Conservation (phyloP, 192 early-diverging fungal genomes). For the Cetraspora pellucida region DNA sequence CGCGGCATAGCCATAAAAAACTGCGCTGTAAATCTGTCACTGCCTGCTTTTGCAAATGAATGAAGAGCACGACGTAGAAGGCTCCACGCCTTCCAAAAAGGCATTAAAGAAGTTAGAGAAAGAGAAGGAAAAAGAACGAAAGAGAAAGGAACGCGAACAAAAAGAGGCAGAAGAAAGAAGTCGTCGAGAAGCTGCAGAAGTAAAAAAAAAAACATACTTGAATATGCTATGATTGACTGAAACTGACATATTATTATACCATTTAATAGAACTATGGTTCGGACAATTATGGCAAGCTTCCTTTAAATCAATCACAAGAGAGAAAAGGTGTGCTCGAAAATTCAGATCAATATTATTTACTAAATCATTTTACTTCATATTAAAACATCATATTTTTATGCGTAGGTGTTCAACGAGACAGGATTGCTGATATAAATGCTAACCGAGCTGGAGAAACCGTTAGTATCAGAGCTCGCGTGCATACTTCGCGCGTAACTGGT, state of each 20-base stretch:
- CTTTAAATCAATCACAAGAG: conserved; percentile 83
- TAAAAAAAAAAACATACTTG: no score
- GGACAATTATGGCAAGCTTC: conserved; percentile 84
- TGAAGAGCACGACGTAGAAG: conserved; percentile 57
- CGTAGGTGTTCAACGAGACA: conserved; percentile 1
- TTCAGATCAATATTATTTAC: neutral
- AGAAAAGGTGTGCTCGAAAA: conserved; percentile 61
- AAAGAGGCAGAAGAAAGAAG: no score
- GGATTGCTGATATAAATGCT: conserved; percentile 61
- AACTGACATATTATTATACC: no score
- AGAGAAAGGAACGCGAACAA: no score
- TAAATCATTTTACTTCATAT: neutral
- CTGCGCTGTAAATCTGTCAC: no score
- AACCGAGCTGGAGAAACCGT: conserved; percentile 74
- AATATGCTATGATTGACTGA: no score
- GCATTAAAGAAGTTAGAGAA: conserved; percentile 94
- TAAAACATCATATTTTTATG: neutral
- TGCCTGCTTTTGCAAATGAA: neutral
- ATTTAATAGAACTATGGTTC: conserved; percentile 70
- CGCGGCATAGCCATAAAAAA: no score
- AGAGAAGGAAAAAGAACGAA: conserved; percentile 81
- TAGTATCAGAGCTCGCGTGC: conserved; percentile 86
- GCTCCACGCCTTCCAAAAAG: conserved; percentile 88
- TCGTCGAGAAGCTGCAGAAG: no score
- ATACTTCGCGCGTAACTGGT: conserved; percentile 85